Percentiles rank a stretch among this genome's conserved stretches.
Conservation (phyloP, 129 eudicot genomes). For the Silybum marianum region DNA sequence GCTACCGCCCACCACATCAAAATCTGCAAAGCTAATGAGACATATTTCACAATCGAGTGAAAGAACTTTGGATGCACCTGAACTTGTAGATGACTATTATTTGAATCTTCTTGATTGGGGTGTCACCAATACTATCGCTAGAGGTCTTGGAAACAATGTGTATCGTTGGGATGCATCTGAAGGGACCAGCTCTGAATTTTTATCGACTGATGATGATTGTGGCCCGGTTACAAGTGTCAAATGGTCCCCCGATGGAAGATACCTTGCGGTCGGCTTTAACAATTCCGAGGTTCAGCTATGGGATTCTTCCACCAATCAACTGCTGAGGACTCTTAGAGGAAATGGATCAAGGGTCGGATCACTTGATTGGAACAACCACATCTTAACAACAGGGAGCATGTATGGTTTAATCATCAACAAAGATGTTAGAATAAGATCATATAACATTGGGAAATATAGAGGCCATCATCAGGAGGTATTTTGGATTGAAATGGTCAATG, state of each 20-base stretch:
- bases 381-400: constrained; percentile 63
- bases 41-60: constrained; percentile 50
- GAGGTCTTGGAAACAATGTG: constrained; percentile 52
- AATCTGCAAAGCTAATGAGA: constrained; percentile 31
- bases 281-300: constrained; percentile 58
- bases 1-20: constrained; percentile 15
- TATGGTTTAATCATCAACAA: constrained; percentile 54
- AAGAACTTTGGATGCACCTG: constrained; percentile 66
- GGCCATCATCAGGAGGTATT: constrained; percentile 72
- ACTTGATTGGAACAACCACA: constrained; percentile 67
- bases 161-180: constrained; percentile 60
- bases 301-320: constrained; percentile 45
- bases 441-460: constrained; percentile 37
- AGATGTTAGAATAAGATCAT: constrained; percentile 60
- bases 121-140: constrained; percentile 44
- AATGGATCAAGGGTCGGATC: constrained; percentile 52
- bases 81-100: constrained; percentile 53
- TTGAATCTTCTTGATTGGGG: constrained; percentile 79
- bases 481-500: constrained; percentile 73
- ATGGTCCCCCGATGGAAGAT: constrained; percentile 65
- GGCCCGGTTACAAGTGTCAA: constrained; percentile 67
- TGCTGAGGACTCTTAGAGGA: constrained; percentile 56
- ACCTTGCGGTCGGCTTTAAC: constrained; percentile 57
- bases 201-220: constrained; percentile 40
- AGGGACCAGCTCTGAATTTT: constrained; percentile 49